Conservation (phyloP, 306 rosid genomes). For the Lablab purpureus region DNA sequence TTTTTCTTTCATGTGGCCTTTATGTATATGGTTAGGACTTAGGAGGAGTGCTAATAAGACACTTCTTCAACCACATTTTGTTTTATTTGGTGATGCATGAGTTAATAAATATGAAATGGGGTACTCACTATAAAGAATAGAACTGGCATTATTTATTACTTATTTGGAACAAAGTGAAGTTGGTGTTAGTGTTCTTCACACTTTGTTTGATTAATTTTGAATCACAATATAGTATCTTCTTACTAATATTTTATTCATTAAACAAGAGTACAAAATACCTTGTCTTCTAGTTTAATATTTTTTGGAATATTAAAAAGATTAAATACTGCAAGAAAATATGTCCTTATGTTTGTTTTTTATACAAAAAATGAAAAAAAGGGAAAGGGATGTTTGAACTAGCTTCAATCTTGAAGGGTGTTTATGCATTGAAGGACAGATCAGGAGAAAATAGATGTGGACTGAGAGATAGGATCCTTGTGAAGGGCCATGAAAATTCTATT, state of each 20-base stretch:
- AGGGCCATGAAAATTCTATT: not conserved
- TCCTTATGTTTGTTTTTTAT: not conserved
- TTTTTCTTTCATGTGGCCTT: not conserved
- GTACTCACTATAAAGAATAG: not conserved
- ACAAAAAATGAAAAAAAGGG: not conserved
- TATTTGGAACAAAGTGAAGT: not conserved
- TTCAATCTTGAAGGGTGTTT: not conserved
- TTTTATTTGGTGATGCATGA: not conserved
- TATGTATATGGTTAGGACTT: not conserved
- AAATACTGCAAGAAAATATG: not conserved
- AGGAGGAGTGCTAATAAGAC: not conserved
- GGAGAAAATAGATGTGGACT: slow-evolving; percentile 34
- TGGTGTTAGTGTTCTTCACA: not conserved
- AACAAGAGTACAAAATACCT: not conserved
- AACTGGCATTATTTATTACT: not conserved
- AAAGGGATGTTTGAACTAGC: slow-evolving; percentile 41
- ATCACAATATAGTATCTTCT: not conserved
- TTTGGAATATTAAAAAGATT: not conserved
- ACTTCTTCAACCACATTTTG: not conserved
- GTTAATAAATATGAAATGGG: not conserved
- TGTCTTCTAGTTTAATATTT: not conserved
- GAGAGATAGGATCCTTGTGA: not conserved
- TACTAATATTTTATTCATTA: not conserved
- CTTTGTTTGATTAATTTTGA: not conserved
- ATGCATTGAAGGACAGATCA: slow-evolving; percentile 4